A percentile compares a stretch with the other conserved stretches of the same genome.
Evolutionary conservation across 345 rosid species (phyloP).

Genomic region (Tarenaya hassleriana): DNA sequence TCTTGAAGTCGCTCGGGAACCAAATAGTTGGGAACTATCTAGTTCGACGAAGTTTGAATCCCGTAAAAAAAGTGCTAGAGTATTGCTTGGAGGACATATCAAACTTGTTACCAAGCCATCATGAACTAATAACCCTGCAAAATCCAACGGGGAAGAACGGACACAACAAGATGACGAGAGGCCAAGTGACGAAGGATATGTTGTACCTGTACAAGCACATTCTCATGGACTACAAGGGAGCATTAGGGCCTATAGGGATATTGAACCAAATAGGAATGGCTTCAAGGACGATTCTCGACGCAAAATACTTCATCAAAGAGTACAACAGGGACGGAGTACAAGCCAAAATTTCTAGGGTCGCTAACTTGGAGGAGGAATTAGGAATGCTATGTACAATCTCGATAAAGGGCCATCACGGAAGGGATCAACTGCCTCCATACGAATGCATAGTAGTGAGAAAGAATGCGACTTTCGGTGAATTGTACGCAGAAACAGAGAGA

Average conservation of each 20-base stretch:
- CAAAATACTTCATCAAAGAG: conserved; percentile 66
- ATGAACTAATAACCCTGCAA: conserved; percentile 28
- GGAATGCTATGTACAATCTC: conserved; percentile 50
- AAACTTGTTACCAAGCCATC: conserved; percentile 35
- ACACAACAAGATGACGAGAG: conserved; percentile 46
- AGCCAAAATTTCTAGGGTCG: conserved; percentile 22
- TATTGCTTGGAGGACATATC: conserved; percentile 79
- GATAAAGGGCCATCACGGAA: conserved; percentile 27
- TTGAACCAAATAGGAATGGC: conserved; percentile 47
- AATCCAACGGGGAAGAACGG: conserved; percentile 36
- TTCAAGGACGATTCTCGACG: conserved; percentile 61
- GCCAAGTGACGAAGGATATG: conserved; percentile 64
- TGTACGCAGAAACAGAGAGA: conserved; percentile 52
- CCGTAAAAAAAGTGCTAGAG: conserved; percentile 84
- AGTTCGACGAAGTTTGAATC: conserved; percentile 81
- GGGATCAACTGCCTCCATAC: conserved; percentile 39
- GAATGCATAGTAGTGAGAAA: conserved; percentile 57
- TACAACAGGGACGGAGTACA: conserved; percentile 29
- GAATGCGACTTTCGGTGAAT: conserved; percentile 57
- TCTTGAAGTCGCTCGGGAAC: conserved; percentile 84
- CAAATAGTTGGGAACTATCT: conserved; percentile 80
- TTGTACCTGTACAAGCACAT: conserved; percentile 44
- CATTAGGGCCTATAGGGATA: conserved; percentile 28
- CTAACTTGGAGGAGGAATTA: conserved; percentile 35
- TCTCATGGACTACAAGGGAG: conserved; percentile 48